Percentiles rank a stretch among this genome's conserved stretches.
These are phyloP conservation scores for Singerocomus inundabilis DNA, from an alignment of 1,284 basidiomycete genomes.

Conservation along the genomic window DNA sequence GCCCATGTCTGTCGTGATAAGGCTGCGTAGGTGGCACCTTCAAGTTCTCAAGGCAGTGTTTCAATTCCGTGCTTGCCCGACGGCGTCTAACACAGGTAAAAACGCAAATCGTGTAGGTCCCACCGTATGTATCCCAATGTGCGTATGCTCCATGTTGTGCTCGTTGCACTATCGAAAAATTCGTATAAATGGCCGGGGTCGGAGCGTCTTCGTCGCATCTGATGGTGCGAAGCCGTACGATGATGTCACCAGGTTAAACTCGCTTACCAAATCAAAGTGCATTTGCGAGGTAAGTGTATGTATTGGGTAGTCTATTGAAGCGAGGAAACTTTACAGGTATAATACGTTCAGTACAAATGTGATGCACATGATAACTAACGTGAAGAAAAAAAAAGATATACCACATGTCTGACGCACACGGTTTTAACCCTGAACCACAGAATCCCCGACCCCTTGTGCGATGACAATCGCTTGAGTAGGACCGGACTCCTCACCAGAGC, in stretches of 20 bases:
- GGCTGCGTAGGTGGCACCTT: not conserved
- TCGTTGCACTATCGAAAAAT: not conserved
- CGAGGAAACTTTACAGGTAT: no score
- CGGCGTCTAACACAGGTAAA: not conserved
- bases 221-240: not conserved
- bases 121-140: not conserved
- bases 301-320: no score
- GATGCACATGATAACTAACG: not conserved
- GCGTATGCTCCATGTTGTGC: no score
- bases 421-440: not conserved
- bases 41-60: conserved; percentile 2
- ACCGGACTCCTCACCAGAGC: not conserved
- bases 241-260: not conserved
- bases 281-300: no score
- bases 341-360: no score
- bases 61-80: conserved; percentile 19
- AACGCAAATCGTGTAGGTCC: not conserved
- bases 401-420: not conserved
- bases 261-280: not conserved
- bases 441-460: not conserved
- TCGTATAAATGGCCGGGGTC: no score
- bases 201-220: not conserved
- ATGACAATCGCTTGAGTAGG: not conserved
- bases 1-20: not conserved
- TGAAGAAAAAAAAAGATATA: not conserved